Conservation (phyloP, 495 filamentous ascomycete genomes). For the Aspergillus bridgeri region DNA sequence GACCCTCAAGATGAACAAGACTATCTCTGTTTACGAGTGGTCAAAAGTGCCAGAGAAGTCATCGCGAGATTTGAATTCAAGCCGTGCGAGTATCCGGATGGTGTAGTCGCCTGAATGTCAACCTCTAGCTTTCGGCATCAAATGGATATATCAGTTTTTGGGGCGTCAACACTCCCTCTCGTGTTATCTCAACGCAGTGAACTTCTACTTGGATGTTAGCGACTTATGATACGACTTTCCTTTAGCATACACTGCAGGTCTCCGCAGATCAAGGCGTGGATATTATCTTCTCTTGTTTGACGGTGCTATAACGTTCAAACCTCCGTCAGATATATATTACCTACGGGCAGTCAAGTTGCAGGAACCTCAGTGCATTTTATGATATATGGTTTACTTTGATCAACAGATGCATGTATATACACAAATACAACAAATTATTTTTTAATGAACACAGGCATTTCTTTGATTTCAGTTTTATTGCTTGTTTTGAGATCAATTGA, state of each 20-base stretch:
- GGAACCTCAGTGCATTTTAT: background rate
- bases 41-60: constrained; percentile 35
- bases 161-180: background rate
- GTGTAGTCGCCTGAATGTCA: constrained; percentile 12
- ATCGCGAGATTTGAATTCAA: constrained; percentile 42
- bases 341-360: background rate
- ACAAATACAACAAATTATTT: background rate
- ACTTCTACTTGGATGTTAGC: background rate
- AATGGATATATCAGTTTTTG: background rate
- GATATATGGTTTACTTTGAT: background rate
- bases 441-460: background rate
- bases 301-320: background rate
- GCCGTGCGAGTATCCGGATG: constrained; percentile 38
- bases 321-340: background rate
- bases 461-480: background rate
- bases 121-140: background rate
- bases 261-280: background rate
- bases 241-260: background rate
- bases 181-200: background rate
- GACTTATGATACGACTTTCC: background rate
- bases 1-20: constrained; percentile 28
- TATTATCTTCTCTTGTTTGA: background rate
- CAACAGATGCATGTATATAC: background rate
- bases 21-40: constrained; percentile 37
- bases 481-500: background rate